A percentile compares a stretch with the other conserved stretches of the same genome.
Evolutionary conservation across 2,329 filamentous ascomycete species (phyloP).

Genomic region (Claviceps sp.): DNA sequence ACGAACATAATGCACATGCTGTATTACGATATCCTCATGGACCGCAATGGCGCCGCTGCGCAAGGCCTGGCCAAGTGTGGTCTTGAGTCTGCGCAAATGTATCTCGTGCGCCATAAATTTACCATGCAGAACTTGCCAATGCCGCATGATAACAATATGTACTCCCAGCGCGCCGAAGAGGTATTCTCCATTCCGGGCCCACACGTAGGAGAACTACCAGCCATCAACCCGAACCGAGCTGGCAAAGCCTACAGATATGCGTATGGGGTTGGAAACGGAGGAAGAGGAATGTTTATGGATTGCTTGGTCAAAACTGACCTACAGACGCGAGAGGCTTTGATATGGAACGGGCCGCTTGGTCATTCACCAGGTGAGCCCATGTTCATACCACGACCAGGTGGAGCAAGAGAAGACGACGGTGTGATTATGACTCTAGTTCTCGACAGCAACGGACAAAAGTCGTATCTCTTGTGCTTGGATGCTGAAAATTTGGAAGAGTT

Average conservation of each 20-base stretch:
- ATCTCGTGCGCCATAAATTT: slow-evolving; percentile 31
- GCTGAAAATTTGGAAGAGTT: slow-evolving; percentile 49
- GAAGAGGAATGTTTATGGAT: slow-evolving; percentile 48
- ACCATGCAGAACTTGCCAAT: slow-evolving; percentile 15
- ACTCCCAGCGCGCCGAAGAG: slow-evolving; percentile 16
- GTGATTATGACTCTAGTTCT: slow-evolving; percentile 50
- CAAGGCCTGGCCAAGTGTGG: slow-evolving; percentile 29
- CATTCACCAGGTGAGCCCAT: slow-evolving; percentile 60
- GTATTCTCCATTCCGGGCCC: slow-evolving; percentile 35
- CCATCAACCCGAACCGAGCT: slow-evolving; percentile 45
- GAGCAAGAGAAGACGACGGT: slow-evolving; percentile 46
- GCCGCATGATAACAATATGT: slow-evolving; percentile 6
- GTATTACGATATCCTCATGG: slow-evolving; percentile 56
- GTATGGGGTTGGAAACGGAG: slow-evolving; percentile 43
- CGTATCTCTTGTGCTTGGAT: slow-evolving; percentile 53
- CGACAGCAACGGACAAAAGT: slow-evolving; percentile 42
- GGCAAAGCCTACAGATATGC: slow-evolving; percentile 44
- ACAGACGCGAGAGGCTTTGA: slow-evolving; percentile 31
- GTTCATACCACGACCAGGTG: slow-evolving; percentile 39
- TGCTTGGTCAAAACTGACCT: slow-evolving; percentile 53
- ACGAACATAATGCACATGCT: slow-evolving; percentile 51
- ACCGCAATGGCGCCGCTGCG: slow-evolving; percentile 32
- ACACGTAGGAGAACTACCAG: slow-evolving; percentile 49
- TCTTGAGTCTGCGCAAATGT: slow-evolving; percentile 20
- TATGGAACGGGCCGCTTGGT: slow-evolving; percentile 43